Percentiles rank a stretch among this genome's conserved stretches.
These are phyloP conservation scores for Termitomyces sp. DNA, from an alignment of 768 basidiomycete species.

Conservation along the genomic window DNA sequence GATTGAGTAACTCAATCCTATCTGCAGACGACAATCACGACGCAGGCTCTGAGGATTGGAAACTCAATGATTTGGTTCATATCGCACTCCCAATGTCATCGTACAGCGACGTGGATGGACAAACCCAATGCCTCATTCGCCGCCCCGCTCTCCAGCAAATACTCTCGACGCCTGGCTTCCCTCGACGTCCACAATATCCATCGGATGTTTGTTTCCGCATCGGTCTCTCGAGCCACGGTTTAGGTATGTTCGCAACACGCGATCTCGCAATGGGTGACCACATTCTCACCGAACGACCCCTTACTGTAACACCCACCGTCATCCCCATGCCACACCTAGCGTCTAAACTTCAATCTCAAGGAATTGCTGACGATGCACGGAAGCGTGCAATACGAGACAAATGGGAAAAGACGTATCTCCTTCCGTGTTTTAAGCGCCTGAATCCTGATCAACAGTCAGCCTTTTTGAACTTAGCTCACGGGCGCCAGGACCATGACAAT, in stretches of 20 bases:
- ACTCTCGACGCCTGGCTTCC: slow-evolving; percentile 9
- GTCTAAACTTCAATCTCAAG: slow-evolving; percentile 1
- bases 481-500: slow-evolving; percentile 25
- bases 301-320: slow-evolving; percentile 14
- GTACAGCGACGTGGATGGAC: slow-evolving; percentile 5
- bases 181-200: slow-evolving; percentile 7
- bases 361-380: slow-evolving; percentile 3
- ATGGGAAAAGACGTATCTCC: slow-evolving; percentile 16
- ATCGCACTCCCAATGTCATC: slow-evolving; percentile 4
- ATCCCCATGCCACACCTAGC: slow-evolving; percentile 13
- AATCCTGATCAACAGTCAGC: slow-evolving; percentile 17
- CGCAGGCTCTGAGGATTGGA: slow-evolving; percentile 3
- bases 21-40: background rate
- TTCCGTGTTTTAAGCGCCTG: slow-evolving; percentile 20
- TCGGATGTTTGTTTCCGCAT: slow-evolving; percentile 9
- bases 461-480: slow-evolving; percentile 26
- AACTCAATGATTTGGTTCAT: slow-evolving; percentile 9
- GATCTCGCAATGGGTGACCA: slow-evolving; percentile 18
- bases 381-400: slow-evolving; percentile 7
- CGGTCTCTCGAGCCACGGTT: slow-evolving; percentile 9
- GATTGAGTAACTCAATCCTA: background rate
- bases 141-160: slow-evolving; percentile 6
- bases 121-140: slow-evolving; percentile 14
- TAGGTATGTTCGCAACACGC: slow-evolving; percentile 19
- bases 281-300: slow-evolving; percentile 17